Percentiles rank a stretch among this genome's conserved stretches.
These are phyloP conservation scores for Vitis hybrid DNA, from an alignment of 177 flowering plant species.

Conservation along the genomic window DNA sequence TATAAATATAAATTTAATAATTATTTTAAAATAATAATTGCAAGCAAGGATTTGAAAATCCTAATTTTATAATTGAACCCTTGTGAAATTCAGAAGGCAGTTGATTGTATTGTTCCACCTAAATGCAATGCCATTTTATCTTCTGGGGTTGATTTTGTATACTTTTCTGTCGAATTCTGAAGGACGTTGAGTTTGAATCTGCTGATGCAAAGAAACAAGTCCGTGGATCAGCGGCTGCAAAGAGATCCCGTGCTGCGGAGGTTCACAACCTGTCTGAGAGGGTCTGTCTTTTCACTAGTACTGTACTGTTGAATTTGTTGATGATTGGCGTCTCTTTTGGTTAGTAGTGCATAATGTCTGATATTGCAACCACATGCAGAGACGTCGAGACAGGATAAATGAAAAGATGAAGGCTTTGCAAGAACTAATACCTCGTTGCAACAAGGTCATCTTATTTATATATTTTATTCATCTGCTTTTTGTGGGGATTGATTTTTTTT, in stretches of 20 bases:
- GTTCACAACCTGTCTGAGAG: constrained; percentile 94
- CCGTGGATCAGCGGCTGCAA: constrained; percentile 55
- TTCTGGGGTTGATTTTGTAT: not conserved
- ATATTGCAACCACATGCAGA: constrained; percentile 40
- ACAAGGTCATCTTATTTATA: constrained; percentile 51
- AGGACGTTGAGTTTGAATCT: constrained; percentile 67
- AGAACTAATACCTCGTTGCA: constrained; percentile 90
- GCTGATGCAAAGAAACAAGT: constrained; percentile 48
- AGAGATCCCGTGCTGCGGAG: constrained; percentile 87
- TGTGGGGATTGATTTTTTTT: not conserved
- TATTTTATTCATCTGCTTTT: not conserved
- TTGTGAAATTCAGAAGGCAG: too few species aligned
- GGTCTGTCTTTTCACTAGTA: constrained; percentile 37
- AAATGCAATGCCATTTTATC: not conserved
- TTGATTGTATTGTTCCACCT: too few species aligned
- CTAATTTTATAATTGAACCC: too few species aligned
- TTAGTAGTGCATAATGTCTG: not conserved
- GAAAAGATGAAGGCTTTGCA: constrained; percentile 93
- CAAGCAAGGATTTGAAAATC: too few species aligned
- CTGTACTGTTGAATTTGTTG: not conserved
- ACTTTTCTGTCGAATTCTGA: constrained; percentile 1
- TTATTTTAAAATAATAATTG: too few species aligned
- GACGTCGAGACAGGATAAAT: constrained; percentile 91
- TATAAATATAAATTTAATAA: too few species aligned
- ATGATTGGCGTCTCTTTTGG: not conserved